These are phyloP conservation scores for Talaromyces sp. DNA, from an alignment of 2,329 filamentous ascomycete genomes.

Conservation along the genomic window DNA sequence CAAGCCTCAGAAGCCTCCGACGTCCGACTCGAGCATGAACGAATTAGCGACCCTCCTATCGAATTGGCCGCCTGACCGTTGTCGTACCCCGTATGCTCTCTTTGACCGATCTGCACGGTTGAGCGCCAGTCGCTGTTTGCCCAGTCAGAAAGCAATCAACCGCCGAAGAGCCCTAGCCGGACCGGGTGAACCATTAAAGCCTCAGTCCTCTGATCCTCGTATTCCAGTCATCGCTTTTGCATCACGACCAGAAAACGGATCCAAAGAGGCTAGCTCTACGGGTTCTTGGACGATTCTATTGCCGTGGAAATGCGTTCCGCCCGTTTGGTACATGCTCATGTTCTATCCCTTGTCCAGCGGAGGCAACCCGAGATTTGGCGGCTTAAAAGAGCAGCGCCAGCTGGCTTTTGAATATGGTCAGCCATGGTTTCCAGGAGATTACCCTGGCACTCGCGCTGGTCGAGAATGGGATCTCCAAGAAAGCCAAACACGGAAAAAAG, in stretches of 20 bases:
- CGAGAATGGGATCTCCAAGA: constrained; percentile 69
- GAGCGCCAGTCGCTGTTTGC: constrained; percentile 59
- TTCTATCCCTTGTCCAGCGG: constrained; percentile 75
- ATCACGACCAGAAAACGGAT: constrained; percentile 42
- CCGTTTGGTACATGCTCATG: constrained; percentile 81
- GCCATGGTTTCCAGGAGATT: constrained; percentile 84
- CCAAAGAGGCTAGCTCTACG: constrained; percentile 45
- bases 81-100: constrained; percentile 46
- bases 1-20: constrained; percentile 43
- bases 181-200: constrained; percentile 58
- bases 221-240: constrained; percentile 72
- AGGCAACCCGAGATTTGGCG: constrained; percentile 75
- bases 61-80: constrained; percentile 60
- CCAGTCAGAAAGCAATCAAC: constrained; percentile 74
- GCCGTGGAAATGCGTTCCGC: constrained; percentile 82
- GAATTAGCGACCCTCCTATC: constrained; percentile 57
- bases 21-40: constrained; percentile 28
- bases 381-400: constrained; percentile 72
- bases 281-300: constrained; percentile 78
- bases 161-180: constrained; percentile 60
- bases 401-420: constrained; percentile 70
- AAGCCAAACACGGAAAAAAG: constrained; percentile 51
- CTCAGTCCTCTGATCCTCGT: constrained; percentile 58
- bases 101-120: constrained; percentile 65
- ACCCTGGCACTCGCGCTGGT: constrained; percentile 71